A percentile compares a stretch with the other conserved stretches of the same genome.
phyloP scores from a whole-genome alignment of 169 alveolate genomes.

The Eimeria mitis region DNA sequence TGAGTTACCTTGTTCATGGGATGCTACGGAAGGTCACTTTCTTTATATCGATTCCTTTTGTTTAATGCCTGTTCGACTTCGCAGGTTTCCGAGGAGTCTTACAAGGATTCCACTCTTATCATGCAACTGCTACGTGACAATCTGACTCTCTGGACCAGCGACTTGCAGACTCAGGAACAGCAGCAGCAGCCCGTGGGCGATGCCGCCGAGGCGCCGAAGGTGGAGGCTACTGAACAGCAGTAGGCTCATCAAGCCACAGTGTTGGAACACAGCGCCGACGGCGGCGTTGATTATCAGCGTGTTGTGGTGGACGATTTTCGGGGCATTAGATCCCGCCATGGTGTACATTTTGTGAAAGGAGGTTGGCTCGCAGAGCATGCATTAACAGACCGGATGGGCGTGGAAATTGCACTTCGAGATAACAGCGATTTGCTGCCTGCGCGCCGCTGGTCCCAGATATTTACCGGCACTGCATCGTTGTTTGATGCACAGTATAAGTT shows the following conservation, averaged over 20 bases:
- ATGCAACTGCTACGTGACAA: conserved; percentile 97
- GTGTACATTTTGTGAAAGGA: conserved; percentile 58
- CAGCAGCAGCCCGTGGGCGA: conserved; percentile 79
- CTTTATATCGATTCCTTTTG: not conserved
- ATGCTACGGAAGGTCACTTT: not conserved
- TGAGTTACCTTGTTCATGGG: too few relatives aligned
- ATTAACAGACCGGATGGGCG: conserved; percentile 15
- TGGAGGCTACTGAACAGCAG: conserved; percentile 76
- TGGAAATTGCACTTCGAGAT: conserved; percentile 44
- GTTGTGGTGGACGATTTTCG: conserved; percentile 44
- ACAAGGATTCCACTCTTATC: conserved; percentile 96
- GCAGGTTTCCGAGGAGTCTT: conserved; percentile 93
- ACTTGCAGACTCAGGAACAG: conserved; percentile 85
- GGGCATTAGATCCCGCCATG: conserved; percentile 18
- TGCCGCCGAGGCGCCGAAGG: conserved; percentile 70
- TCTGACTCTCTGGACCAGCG: conserved; percentile 96
- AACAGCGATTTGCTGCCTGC: conserved; percentile 46
- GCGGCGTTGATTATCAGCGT: conserved; percentile 39
- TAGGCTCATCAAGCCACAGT: conserved; percentile 63
- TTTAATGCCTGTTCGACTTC: not conserved
- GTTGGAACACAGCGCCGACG: conserved; percentile 36
- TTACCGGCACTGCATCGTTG: conserved; percentile 56
- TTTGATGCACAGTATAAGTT: conserved; percentile 64
- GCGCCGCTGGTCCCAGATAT: conserved; percentile 44
- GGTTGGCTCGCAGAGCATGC: conserved; percentile 64